Conservation (phyloP, 1,284 basidiomycete genomes). For the Microbotryum saponariae region DNA sequence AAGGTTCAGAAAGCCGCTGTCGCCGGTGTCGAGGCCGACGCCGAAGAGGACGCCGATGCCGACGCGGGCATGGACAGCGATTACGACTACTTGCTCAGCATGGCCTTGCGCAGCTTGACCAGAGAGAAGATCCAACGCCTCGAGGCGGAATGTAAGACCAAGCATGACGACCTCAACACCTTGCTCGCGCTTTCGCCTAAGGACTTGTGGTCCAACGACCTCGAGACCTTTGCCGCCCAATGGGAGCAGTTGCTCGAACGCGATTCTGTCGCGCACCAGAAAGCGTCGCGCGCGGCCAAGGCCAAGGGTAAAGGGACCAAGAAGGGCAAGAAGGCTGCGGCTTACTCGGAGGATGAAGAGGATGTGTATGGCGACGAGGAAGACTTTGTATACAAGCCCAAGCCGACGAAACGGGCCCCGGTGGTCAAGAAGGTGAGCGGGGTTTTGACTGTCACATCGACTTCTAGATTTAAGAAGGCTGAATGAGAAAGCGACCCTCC, state of each 20-base stretch:
- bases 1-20: conserved; percentile 63
- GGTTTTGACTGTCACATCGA: neutral
- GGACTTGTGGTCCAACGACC: conserved; percentile 83
- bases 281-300: conserved; percentile 45
- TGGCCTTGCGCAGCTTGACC: conserved; percentile 93
- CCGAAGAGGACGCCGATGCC: conserved; percentile 50
- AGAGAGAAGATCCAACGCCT: conserved; percentile 66
- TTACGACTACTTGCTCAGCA: conserved; percentile 89
- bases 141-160: conserved; percentile 63
- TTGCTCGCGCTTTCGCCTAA: conserved; percentile 73
- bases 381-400: conserved; percentile 1
- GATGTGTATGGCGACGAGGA: conserved; percentile 51
- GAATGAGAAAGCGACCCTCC: too few relatives aligned
- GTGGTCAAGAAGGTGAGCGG: conserved; percentile 46
- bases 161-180: conserved; percentile 71
- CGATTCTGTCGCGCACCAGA: conserved; percentile 50
- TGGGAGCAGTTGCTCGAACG: conserved; percentile 69
- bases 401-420: conserved; percentile 42
- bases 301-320: conserved; percentile 58
- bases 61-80: conserved; percentile 53
- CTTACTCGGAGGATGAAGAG: conserved; percentile 29
- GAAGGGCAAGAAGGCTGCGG: conserved; percentile 32
- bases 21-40: conserved; percentile 56
- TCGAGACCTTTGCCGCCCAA: conserved; percentile 71
- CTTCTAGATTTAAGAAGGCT: too few relatives aligned